Evolutionary conservation across 116 monocot species (phyloP).

Genomic region (Dioscorea cayenensis): DNA sequence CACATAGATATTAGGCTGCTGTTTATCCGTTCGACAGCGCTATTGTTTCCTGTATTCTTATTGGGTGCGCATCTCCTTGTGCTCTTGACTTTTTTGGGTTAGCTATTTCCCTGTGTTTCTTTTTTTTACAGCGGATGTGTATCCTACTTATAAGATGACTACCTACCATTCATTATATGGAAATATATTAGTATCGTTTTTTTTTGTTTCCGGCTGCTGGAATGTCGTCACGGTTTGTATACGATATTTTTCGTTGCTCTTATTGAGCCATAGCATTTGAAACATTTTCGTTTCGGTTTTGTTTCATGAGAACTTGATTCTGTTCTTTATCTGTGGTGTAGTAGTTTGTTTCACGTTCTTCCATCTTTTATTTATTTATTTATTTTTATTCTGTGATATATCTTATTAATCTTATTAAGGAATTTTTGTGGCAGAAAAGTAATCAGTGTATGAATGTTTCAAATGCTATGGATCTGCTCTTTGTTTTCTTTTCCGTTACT

Average conservation of each 20-base stretch:
- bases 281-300: neutral
- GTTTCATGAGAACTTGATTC: neutral
- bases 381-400: too few relatives aligned
- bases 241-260: neutral
- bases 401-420: too few relatives aligned
- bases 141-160: neutral
- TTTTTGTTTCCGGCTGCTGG: neutral
- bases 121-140: neutral
- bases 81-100: neutral
- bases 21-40: neutral
- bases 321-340: too few relatives aligned
- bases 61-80: conserved; percentile 6
- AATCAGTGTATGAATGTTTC: too few relatives aligned
- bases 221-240: neutral
- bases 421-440: too few relatives aligned
- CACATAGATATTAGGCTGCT: conserved; percentile 25
- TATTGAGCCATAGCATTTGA: neutral
- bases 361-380: too few relatives aligned
- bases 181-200: neutral
- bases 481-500: too few relatives aligned
- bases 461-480: too few relatives aligned
- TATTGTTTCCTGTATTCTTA: conserved; percentile 5
- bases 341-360: too few relatives aligned
- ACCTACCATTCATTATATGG: conserved; percentile 1
- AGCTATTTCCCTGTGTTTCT: neutral